Evolutionary conservation across 2,329 filamentous ascomycete genomes (phyloP).

Genomic region (Neonectria ditissima): DNA sequence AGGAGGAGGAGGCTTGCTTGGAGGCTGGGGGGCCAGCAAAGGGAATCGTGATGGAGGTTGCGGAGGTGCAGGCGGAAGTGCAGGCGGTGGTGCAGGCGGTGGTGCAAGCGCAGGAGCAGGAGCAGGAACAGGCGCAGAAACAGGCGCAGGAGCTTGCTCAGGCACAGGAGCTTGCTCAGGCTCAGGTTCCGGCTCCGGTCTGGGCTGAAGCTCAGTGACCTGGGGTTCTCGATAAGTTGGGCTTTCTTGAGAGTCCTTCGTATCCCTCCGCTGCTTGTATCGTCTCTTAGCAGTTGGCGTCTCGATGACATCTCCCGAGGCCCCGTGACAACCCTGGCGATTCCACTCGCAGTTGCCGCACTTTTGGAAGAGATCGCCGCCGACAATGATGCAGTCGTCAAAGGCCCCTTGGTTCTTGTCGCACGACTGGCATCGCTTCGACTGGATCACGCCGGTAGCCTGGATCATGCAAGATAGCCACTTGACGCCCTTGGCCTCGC

Average conservation of each 20-base stretch:
- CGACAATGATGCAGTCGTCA: constrained; percentile 58
- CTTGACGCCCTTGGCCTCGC: constrained; percentile 57
- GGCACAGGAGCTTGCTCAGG: constrained; percentile 4
- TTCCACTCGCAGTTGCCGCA: constrained; percentile 67
- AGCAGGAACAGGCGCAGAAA: too few species aligned
- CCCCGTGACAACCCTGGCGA: constrained; percentile 52
- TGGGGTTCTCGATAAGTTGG: constrained; percentile 23
- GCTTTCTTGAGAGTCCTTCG: constrained; percentile 1
- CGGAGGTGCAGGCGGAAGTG: not conserved
- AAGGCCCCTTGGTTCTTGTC: constrained; percentile 58
- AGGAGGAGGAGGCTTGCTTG: not conserved
- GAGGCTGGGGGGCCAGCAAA: constrained; percentile 12
- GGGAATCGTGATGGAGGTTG: constrained; percentile 8
- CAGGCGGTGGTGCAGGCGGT: too few species aligned
- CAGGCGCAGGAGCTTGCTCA: not conserved
- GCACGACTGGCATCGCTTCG: constrained; percentile 56
- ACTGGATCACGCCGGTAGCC: constrained; percentile 58
- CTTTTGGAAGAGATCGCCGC: constrained; percentile 56
- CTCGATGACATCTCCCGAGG: constrained; percentile 42
- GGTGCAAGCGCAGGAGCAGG: too few species aligned
- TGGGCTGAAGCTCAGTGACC: constrained; percentile 26
- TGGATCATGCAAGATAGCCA: constrained; percentile 64
- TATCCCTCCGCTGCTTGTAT: constrained; percentile 30
- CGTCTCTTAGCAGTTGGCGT: constrained; percentile 31
- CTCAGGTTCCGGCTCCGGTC: constrained; percentile 16